Conservation (phyloP, 2,329 filamentous ascomycete species). For the Hansfordia pulvinata region DNA sequence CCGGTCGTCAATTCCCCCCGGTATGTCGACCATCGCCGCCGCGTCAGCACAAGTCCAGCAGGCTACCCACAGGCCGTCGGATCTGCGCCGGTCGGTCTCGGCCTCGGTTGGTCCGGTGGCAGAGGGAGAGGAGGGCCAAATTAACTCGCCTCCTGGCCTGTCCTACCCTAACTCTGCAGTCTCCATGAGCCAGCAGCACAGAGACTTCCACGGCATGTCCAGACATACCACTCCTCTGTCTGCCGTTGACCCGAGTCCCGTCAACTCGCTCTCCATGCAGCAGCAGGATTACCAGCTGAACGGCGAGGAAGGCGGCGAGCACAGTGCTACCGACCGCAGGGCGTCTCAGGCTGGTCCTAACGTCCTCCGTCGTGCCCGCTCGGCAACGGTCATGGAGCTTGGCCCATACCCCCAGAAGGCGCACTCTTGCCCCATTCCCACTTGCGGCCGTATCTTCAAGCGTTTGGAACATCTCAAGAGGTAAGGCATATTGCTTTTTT, state of each 20-base stretch:
- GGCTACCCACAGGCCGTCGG: conserved; percentile 67
- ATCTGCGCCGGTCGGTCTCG: conserved; percentile 83
- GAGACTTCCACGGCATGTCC: conserved; percentile 72
- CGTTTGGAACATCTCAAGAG: conserved; percentile 97
- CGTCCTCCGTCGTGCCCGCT: conserved; percentile 78
- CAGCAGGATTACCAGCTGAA: conserved; percentile 57
- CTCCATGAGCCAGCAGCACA: conserved; percentile 54
- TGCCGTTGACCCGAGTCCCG: conserved; percentile 69
- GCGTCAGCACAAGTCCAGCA: conserved; percentile 42
- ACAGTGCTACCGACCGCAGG: conserved; percentile 48
- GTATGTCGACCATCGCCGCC: conserved; percentile 54
- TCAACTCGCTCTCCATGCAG: conserved; percentile 56
- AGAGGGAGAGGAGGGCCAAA: conserved; percentile 65
- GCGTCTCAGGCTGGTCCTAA: conserved; percentile 58
- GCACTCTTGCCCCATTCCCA: conserved; percentile 97
- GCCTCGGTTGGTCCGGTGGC: conserved; percentile 70
- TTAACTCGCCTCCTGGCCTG: conserved; percentile 67
- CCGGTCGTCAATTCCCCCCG: conserved; percentile 81
- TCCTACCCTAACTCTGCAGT: conserved; percentile 59
- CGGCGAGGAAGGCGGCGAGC: conserved; percentile 45
- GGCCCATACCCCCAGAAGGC: conserved; percentile 96
- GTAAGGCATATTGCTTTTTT: conserved; percentile 46
- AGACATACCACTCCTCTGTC: conserved; percentile 84
- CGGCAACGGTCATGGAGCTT: conserved; percentile 91
- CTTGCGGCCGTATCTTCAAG: conserved; percentile 95